phyloP scores from a whole-genome alignment of 352 stramenopile genomes.

The Phytophthora litchii region DNA sequence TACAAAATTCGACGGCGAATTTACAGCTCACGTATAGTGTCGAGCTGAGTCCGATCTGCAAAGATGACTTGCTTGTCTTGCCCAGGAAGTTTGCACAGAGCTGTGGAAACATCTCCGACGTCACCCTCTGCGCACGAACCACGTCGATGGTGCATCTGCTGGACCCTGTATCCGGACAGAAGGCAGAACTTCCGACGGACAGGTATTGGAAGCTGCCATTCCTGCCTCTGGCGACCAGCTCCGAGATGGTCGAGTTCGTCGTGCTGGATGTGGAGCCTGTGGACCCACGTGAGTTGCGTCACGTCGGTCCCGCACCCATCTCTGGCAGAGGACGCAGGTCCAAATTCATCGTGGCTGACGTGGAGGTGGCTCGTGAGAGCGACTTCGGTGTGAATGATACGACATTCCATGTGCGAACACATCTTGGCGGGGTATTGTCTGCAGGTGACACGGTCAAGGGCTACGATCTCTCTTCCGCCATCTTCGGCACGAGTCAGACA shows the following conservation, averaged over 20 bases:
- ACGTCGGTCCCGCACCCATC: slow-evolving; percentile 9
- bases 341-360: slow-evolving; percentile 60
- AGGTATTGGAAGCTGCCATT: slow-evolving; percentile 82
- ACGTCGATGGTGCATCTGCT: slow-evolving; percentile 70
- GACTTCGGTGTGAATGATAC: slow-evolving; percentile 87
- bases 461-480: slow-evolving; percentile 67
- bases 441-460: slow-evolving; percentile 75
- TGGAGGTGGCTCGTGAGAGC: slow-evolving; percentile 69
- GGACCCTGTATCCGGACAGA: slow-evolving; percentile 61
- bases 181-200: slow-evolving; percentile 57
- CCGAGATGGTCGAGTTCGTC: slow-evolving; percentile 69
- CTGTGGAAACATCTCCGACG: slow-evolving; percentile 66
- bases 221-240: slow-evolving; percentile 57
- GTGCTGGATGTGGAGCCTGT: slow-evolving; percentile 76
- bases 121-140: slow-evolving; percentile 67
- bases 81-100: slow-evolving; percentile 62
- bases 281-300: slow-evolving; percentile 28
- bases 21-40: slow-evolving; percentile 73
- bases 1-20: slow-evolving; percentile 67
- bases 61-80: slow-evolving; percentile 74
- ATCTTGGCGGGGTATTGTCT: slow-evolving; percentile 62
- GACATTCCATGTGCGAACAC: slow-evolving; percentile 66
- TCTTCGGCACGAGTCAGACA: slow-evolving; percentile 56
- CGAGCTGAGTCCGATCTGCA: slow-evolving; percentile 75
- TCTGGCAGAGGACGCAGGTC: slow-evolving; percentile 14